Evolutionary conservation across 2,329 filamentous ascomycete genomes (phyloP).

Genomic region (Spiromastix sp.): DNA sequence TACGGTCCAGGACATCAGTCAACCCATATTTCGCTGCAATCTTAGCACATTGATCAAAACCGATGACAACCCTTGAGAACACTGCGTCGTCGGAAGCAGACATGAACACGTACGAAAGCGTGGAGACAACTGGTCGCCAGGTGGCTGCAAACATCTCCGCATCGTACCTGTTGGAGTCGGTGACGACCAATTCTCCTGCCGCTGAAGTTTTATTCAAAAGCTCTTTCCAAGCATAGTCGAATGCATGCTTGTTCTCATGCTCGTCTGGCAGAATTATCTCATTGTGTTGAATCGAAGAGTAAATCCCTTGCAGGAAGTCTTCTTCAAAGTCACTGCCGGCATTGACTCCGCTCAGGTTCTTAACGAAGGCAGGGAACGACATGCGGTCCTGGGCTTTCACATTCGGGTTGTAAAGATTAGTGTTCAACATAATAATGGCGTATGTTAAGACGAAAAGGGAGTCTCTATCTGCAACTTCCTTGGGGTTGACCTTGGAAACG

Average conservation of each 20-base stretch:
- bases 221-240: constrained; percentile 97
- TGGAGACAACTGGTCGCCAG: constrained; percentile 91
- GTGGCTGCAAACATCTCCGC: constrained; percentile 95
- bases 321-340: constrained; percentile 71
- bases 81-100: constrained; percentile 95
- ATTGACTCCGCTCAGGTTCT: constrained; percentile 86
- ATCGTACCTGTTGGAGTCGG: constrained; percentile 89
- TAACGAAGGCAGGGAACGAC: constrained; percentile 70
- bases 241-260: constrained; percentile 91
- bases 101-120: constrained; percentile 96
- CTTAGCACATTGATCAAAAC: constrained; percentile 90
- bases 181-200: constrained; percentile 62
- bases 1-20: constrained; percentile 81
- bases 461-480: constrained; percentile 74
- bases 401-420: constrained; percentile 92
- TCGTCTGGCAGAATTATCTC: constrained; percentile 97
- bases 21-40: constrained; percentile 79
- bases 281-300: constrained; percentile 78
- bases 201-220: constrained; percentile 73
- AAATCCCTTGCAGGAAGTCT: constrained; percentile 78
- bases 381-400: constrained; percentile 67
- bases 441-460: constrained; percentile 86
- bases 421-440: constrained; percentile 95
- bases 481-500: constrained; percentile 56
- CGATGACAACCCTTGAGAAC: constrained; percentile 83